Conservation (phyloP, 2,329 filamentous ascomycete genomes). For the Huntiella bhutanensis region DNA sequence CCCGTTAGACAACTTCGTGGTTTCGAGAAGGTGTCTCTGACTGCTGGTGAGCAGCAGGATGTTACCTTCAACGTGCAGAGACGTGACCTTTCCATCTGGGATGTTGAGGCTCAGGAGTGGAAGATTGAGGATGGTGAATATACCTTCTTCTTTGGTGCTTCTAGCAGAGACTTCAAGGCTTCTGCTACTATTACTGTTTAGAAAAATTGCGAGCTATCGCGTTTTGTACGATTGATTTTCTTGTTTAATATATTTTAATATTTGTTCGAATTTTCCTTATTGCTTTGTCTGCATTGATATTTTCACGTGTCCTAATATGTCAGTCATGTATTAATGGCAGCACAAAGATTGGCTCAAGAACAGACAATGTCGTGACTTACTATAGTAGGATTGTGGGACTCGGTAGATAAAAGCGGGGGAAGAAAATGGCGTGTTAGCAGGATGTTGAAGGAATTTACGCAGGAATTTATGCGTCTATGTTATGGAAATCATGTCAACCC, state of each 20-base stretch:
- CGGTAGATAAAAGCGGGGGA: too few relatives aligned
- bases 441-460: too few relatives aligned
- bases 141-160: conserved; percentile 26
- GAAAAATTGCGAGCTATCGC: background rate
- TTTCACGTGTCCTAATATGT: too few relatives aligned
- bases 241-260: background rate
- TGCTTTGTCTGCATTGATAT: background rate
- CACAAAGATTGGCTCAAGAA: too few relatives aligned
- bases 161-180: conserved; percentile 23
- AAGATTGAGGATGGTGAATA: conserved; percentile 27
- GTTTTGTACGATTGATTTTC: background rate
- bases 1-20: conserved; percentile 42
- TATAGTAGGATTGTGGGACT: too few relatives aligned
- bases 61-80: conserved; percentile 36
- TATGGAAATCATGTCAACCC: too few relatives aligned
- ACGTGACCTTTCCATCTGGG: conserved; percentile 49
- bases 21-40: conserved; percentile 40
- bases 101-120: conserved; percentile 42
- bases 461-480: too few relatives aligned
- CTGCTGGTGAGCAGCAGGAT: conserved; percentile 24
- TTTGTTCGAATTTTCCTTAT: background rate
- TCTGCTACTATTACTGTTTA: conserved; percentile 4
- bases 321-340: too few relatives aligned
- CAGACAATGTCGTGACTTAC: background rate
- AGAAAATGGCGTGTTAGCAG: background rate